A percentile compares a stretch with the other conserved stretches of the same genome.
Conservation (phyloP, 768 basidiomycete species). For the Dentipellis sp. region DNA sequence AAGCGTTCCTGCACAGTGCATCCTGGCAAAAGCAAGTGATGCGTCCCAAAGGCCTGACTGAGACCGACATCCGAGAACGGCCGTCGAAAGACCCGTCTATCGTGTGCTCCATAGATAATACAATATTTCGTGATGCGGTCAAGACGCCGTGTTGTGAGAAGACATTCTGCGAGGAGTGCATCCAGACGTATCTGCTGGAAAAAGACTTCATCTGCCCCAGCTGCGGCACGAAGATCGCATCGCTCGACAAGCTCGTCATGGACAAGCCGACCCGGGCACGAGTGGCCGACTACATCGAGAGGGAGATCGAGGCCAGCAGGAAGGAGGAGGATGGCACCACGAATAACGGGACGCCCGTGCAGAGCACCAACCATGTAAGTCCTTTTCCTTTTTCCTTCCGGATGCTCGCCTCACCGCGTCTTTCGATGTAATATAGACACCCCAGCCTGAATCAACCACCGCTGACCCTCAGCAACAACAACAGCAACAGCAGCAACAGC, state of each 20-base stretch:
- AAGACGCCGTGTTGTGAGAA: conserved; percentile 93
- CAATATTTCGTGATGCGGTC: conserved; percentile 88
- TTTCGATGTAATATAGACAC: conserved; percentile 4
- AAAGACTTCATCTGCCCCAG: conserved; percentile 92
- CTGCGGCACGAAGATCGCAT: conserved; percentile 81
- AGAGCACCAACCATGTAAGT: neutral
- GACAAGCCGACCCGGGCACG: conserved; percentile 75
- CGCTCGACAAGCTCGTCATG: conserved; percentile 74
- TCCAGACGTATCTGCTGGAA: conserved; percentile 88
- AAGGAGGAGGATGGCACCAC: conserved; percentile 35
- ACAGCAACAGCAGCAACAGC: neutral
- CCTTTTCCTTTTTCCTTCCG: neutral
- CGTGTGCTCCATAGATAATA: conserved; percentile 86
- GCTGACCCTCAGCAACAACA: neutral
- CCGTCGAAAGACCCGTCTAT: conserved; percentile 71
- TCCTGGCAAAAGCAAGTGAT: conserved; percentile 93
- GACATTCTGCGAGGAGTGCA: conserved; percentile 93
- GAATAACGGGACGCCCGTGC: conserved; percentile 6
- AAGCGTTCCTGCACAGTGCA: conserved; percentile 37
- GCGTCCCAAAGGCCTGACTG: conserved; percentile 71
- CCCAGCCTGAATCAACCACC: neutral
- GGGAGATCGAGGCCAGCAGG: conserved; percentile 68
- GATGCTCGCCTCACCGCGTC: neutral
- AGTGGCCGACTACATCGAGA: conserved; percentile 78
- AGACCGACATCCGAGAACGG: conserved; percentile 83